Evolutionary conservation across 2,329 filamentous ascomycete species (phyloP), one percentile per base, ranked within the genome.

Genomic region (Fusarium sp.): DNA sequence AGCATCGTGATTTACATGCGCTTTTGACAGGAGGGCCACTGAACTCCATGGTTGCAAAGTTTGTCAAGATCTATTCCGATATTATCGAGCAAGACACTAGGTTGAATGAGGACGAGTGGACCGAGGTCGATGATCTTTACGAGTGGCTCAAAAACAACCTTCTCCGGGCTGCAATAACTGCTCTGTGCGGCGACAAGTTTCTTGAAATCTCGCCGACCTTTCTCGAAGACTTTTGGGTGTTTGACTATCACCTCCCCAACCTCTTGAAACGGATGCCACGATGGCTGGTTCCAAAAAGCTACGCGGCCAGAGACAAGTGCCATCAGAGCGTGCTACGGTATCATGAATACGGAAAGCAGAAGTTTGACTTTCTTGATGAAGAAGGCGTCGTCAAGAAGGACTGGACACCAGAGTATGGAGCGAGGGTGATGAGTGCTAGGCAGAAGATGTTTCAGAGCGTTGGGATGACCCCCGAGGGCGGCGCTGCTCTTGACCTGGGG

Each of bases 361-460:
- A 51, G 0, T 57, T 75, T 17, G 65, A 75, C 18, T 66, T 70
- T 22, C 26, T 8, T 0, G 58, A 72, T 6, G 41, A 70, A 17
- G 42, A 66, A 1, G 51, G 51, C 2, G 17, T 68, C 0, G 42
- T 77, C 10, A 66, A 61, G 8, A 63, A 59, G 2, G 69, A 78
- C 2, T 79, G 77, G 77, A 79, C 76, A 1, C 36, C 70, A 0
- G 64, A 75, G 48, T 79, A 70, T 45, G 77, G 76, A 2, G 63
- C 75, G 2, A 80, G 67, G 18, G 39, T 81, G 8, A 77, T 82
- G 73, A 73, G 75, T 15, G 59, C 72, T 6, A 67, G 80, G 24
- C 78, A 76, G 2, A 54, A 48, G 22, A 72, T 77, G 65, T 76
- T 74, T 0, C 14, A 30, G 17, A 72, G 42, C 8, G 55, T 62